phyloP scores from a whole-genome alignment of 306 rosid genomes.

The Lathyrus tuberosus region DNA sequence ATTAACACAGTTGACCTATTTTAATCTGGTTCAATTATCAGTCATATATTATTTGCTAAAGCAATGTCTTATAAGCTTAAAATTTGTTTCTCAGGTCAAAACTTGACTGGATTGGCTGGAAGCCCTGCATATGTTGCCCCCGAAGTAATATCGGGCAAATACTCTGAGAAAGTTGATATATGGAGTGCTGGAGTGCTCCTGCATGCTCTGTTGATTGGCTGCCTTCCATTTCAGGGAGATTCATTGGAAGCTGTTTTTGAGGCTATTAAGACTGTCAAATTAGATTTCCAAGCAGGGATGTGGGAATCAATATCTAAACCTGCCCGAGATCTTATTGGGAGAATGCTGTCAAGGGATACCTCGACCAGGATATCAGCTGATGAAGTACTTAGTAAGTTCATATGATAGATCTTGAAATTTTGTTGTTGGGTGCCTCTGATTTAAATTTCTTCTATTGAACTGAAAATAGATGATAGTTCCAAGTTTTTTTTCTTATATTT shows the following conservation, averaged over 20 bases:
- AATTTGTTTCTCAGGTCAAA: slow-evolving; percentile 69
- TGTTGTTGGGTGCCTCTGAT: slow-evolving; percentile 11
- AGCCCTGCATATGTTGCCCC: slow-evolving; percentile 99
- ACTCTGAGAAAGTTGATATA: slow-evolving; percentile 89
- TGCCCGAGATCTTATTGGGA: slow-evolving; percentile 87
- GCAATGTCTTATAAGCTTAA: slow-evolving; percentile 32
- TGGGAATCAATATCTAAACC: slow-evolving; percentile 90
- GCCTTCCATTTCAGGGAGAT: slow-evolving; percentile 89
- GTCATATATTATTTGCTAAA: slow-evolving; percentile 28
- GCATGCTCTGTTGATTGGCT: slow-evolving; percentile 82
- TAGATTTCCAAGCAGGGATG: slow-evolving; percentile 76
- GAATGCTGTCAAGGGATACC: slow-evolving; percentile 93
- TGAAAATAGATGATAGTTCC: background rate
- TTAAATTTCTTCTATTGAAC: slow-evolving; percentile 4
- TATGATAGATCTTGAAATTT: slow-evolving; percentile 24
- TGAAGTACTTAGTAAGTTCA: slow-evolving; percentile 88
- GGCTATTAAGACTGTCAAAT: slow-evolving; percentile 74
- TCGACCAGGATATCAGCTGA: slow-evolving; percentile 89
- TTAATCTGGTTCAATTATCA: slow-evolving; percentile 8
- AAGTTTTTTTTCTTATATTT: background rate
- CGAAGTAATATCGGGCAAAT: slow-evolving; percentile 79
- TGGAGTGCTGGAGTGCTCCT: slow-evolving; percentile 99
- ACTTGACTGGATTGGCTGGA: slow-evolving; percentile 93
- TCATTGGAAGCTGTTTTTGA: slow-evolving; percentile 89
- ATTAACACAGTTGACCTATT: slow-evolving; percentile 9